phyloP scores from a whole-genome alignment of 345 rosid genomes.

The Heritiera littoralis region DNA sequence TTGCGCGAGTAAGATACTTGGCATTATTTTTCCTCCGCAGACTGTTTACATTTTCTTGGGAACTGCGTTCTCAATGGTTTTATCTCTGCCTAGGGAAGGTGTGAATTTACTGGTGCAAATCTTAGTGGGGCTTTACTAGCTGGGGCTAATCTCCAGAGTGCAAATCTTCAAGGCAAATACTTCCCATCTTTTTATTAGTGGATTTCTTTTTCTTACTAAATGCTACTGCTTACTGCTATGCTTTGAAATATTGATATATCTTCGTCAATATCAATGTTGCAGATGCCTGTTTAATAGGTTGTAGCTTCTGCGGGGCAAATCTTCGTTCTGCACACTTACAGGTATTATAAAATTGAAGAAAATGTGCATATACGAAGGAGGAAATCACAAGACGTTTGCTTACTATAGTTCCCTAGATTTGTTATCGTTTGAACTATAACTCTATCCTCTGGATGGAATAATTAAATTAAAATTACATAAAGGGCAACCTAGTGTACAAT shows the following conservation, averaged over 20 bases:
- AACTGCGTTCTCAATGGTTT: constrained; percentile 27
- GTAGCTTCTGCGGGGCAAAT: constrained; percentile 91
- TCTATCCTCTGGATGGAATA: background rate
- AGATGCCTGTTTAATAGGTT: constrained; percentile 84
- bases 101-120: constrained; percentile 88
- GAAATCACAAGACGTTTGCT: background rate
- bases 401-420: background rate
- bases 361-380: background rate
- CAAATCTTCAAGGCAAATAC: constrained; percentile 76
- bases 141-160: constrained; percentile 93
- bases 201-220: background rate
- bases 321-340: constrained; percentile 89
- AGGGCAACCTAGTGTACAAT: too few relatives aligned
- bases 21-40: constrained; percentile 12
- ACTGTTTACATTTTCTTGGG: background rate
- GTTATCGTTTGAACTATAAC: background rate
- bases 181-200: background rate
- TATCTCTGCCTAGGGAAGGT: constrained; percentile 67
- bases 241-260: background rate
- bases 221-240: background rate
- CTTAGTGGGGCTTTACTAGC: constrained; percentile 86
- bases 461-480: background rate
- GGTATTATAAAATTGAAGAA: constrained; percentile 39
- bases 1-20: constrained; percentile 76
- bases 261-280: constrained; percentile 29